Conservation (phyloP, 202 grass and related monocot species). For the Setaria viridis region DNA sequence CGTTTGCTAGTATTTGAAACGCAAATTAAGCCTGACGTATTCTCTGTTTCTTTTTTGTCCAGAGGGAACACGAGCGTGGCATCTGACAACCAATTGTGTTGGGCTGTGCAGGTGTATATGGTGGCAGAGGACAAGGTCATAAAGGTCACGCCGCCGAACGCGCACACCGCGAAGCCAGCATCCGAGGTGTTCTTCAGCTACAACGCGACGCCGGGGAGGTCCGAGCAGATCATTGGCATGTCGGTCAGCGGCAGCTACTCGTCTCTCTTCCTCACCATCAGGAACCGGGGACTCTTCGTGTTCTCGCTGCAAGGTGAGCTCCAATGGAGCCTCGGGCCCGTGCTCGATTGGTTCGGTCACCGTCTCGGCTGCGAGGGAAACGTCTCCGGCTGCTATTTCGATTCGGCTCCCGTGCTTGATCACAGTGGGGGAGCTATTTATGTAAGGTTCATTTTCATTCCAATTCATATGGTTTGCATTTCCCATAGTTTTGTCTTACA, state of each 20-base stretch:
- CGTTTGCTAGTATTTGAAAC: neutral
- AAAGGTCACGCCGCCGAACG: conserved; percentile 58
- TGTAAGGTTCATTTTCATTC: conserved; percentile 56
- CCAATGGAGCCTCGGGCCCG: conserved; percentile 73
- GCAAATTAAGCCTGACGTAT: neutral
- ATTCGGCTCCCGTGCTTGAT: conserved; percentile 73
- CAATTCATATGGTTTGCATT: neutral
- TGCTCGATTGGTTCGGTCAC: conserved; percentile 48
- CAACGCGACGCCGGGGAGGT: conserved; percentile 47
- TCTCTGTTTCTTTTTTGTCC: neutral
- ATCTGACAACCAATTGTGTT: neutral
- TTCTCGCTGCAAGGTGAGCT: conserved; percentile 51
- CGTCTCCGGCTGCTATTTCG: conserved; percentile 69
- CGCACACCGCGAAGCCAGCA: conserved; percentile 38
- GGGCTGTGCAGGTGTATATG: conserved; percentile 71
- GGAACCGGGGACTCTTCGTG: conserved; percentile 66
- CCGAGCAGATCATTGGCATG: conserved; percentile 71
- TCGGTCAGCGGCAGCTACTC: conserved; percentile 46
- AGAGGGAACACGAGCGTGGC: neutral
- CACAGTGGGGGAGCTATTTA: conserved; percentile 70
- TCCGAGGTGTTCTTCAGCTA: conserved; percentile 62
- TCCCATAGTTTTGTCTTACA: neutral
- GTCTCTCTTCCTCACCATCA: conserved; percentile 70
- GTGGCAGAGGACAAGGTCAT: conserved; percentile 73
- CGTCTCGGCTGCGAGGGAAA: conserved; percentile 65